A percentile compares a stretch with the other conserved stretches of the same genome.
Conservation (phyloP, 2,329 filamentous ascomycete genomes). For the Fusarium clavum region DNA sequence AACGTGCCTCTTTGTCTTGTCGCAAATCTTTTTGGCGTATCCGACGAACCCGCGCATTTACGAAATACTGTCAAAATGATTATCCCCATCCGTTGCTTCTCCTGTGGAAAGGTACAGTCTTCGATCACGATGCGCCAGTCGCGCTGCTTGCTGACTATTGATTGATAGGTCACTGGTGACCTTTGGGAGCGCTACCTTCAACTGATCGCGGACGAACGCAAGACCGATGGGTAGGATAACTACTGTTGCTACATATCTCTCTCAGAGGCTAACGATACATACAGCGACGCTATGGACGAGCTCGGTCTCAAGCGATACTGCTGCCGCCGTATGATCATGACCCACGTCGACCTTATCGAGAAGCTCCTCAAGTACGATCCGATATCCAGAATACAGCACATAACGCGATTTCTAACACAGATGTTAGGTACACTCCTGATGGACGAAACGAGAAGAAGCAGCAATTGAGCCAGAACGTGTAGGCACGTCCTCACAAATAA, state of each 20-base stretch:
- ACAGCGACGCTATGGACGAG: conserved; percentile 93
- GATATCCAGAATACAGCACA: not conserved
- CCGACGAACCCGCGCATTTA: conserved; percentile 20
- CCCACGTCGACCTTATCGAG: conserved; percentile 98
- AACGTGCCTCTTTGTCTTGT: conserved; percentile 36
- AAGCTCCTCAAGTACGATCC: conserved; percentile 87
- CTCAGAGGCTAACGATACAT: conserved; percentile 42
- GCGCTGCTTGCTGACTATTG: conserved; percentile 41
- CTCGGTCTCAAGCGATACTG: conserved; percentile 96
- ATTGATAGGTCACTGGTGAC: conserved; percentile 86
- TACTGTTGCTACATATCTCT: not conserved
- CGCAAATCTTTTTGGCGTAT: conserved; percentile 38
- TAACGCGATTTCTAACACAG: conserved; percentile 18
- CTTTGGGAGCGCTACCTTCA: conserved; percentile 97
- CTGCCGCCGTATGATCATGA: conserved; percentile 99
- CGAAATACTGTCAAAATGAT: conserved; percentile 79
- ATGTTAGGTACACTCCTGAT: conserved; percentile 68
- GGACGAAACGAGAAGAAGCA: conserved; percentile 72
- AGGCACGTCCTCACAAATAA: conserved; percentile 20
- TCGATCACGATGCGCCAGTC: conserved; percentile 17
- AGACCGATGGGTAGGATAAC: conserved; percentile 75
- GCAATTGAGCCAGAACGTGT: conserved; percentile 52
- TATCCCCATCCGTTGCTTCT: conserved; percentile 98
- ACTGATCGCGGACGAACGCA: conserved; percentile 79
- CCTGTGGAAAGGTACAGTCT: conserved; percentile 90